A percentile compares a stretch with the other conserved stretches of the same genome.
Evolutionary conservation across 768 basidiomycete species (phyloP).

Genomic region (Hericium coralloides): DNA sequence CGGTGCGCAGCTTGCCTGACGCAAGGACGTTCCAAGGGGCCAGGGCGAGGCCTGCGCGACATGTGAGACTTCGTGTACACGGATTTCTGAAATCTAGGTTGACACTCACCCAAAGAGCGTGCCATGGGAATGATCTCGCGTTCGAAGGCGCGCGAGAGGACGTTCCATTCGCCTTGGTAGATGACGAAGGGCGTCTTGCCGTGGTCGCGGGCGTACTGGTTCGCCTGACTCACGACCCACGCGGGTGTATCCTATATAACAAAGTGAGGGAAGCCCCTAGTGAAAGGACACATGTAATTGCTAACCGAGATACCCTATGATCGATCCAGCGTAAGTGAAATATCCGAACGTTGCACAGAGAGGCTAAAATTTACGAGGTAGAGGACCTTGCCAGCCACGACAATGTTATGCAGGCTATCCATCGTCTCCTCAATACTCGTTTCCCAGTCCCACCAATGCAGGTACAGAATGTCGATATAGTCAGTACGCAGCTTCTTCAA

Average conservation of each 20-base stretch:
- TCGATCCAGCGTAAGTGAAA: not conserved
- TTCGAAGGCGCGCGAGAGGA: slow-evolving; percentile 31
- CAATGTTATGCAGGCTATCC: slow-evolving; percentile 31
- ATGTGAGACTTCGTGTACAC: not conserved
- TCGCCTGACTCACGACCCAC: slow-evolving; percentile 21
- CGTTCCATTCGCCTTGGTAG: slow-evolving; percentile 31
- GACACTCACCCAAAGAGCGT: not conserved
- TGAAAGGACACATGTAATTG: no score
- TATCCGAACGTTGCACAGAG: no score
- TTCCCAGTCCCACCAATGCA: slow-evolving; percentile 20
- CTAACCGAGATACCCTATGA: slow-evolving; percentile 7
- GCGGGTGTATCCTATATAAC: slow-evolving; percentile 25
- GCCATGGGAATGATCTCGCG: slow-evolving; percentile 32
- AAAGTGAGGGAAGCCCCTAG: no score
- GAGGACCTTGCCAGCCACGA: slow-evolving; percentile 31
- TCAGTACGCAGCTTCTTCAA: slow-evolving; percentile 27
- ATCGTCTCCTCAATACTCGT: slow-evolving; percentile 33
- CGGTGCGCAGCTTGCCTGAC: slow-evolving; percentile 29
- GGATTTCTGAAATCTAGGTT: no score
- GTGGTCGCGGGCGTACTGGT: slow-evolving; percentile 24
- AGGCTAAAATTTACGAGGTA: slow-evolving; percentile 18
- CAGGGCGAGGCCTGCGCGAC: slow-evolving; percentile 25
- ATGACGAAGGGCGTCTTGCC: slow-evolving; percentile 32
- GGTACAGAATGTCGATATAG: slow-evolving; percentile 29
- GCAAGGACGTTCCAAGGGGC: slow-evolving; percentile 34